These are phyloP conservation scores for Liquidambar formosana DNA, from an alignment of 164 flowering plant genomes.

Conservation along the genomic window DNA sequence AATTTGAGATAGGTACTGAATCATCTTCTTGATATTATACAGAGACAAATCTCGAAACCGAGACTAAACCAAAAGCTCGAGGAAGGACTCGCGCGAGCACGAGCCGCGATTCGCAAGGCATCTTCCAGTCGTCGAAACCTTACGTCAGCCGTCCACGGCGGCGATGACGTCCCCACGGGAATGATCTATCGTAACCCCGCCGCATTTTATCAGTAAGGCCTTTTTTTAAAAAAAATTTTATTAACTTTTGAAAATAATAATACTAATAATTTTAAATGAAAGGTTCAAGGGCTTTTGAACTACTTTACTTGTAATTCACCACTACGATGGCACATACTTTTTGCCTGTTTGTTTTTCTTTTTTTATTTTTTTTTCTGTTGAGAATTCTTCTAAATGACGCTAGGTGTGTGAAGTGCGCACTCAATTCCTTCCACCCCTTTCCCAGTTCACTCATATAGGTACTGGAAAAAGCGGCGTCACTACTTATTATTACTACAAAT, in stretches of 20 bases:
- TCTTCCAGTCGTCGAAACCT: constrained; percentile 19
- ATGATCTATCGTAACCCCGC: constrained; percentile 50
- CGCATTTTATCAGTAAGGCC: constrained; percentile 61
- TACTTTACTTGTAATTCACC: constrained; percentile 33
- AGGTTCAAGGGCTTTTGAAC: background rate
- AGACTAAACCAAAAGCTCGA: constrained; percentile 32
- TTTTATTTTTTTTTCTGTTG: background rate
- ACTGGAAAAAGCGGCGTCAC: constrained; percentile 6
- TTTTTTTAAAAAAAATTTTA: background rate
- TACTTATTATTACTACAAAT: background rate
- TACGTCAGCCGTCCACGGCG: constrained; percentile 10
- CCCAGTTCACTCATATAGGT: constrained; percentile 7
- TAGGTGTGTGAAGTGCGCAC: constrained; percentile 17
- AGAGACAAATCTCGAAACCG: constrained; percentile 22
- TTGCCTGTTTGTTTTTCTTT: background rate
- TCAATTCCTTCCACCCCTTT: constrained; percentile 1
- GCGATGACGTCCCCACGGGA: constrained; percentile 16
- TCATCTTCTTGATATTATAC: background rate
- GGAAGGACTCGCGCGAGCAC: constrained; percentile 52
- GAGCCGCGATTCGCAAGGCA: constrained; percentile 53
- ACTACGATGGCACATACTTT: background rate
- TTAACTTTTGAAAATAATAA: background rate
- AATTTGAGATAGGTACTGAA: too few species aligned
- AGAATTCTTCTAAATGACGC: constrained; percentile 21
- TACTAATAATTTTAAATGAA: too few species aligned